Evolutionary conservation across 495 filamentous ascomycete genomes (phyloP).

Genomic region (Platismatia glauca): DNA sequence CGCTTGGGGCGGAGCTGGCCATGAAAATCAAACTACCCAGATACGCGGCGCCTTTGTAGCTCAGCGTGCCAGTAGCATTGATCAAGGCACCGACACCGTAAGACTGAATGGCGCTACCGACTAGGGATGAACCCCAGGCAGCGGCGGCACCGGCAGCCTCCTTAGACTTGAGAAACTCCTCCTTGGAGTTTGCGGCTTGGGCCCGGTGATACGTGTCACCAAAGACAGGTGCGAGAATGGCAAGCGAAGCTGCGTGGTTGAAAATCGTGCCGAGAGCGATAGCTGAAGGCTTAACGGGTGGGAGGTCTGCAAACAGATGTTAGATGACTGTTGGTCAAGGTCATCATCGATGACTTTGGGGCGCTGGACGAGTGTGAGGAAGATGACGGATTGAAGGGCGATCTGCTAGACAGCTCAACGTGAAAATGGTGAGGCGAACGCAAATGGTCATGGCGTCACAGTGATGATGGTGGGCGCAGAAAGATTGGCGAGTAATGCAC

Average conservation of each 20-base stretch:
- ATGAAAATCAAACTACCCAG: slow-evolving; percentile 85
- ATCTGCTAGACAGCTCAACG: too few relatives aligned
- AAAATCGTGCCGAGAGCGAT: slow-evolving; percentile 93
- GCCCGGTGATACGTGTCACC: slow-evolving; percentile 93
- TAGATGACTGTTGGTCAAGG: neutral
- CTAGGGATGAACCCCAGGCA: slow-evolving; percentile 81
- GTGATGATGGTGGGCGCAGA: neutral
- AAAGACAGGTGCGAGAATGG: slow-evolving; percentile 81
- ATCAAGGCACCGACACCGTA: slow-evolving; percentile 94
- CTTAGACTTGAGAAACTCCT: slow-evolving; percentile 90
- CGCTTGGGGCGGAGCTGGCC: slow-evolving; percentile 77
- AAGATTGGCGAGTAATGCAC: neutral
- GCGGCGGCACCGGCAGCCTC: slow-evolving; percentile 81
- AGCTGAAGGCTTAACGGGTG: slow-evolving; percentile 93
- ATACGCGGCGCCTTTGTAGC: slow-evolving; percentile 95
- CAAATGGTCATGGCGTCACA: neutral
- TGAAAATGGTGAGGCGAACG: neutral
- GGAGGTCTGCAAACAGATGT: slow-evolving; percentile 56
- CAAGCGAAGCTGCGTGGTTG: slow-evolving; percentile 76
- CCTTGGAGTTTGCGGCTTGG: slow-evolving; percentile 84
- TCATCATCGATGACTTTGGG: neutral
- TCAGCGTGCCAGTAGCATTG: slow-evolving; percentile 87
- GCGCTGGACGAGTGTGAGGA: neutral
- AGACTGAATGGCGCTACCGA: slow-evolving; percentile 81
- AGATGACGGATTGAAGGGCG: neutral